Conservation (phyloP, 805 yeast genomes). For the Kodamaea kaohsiungensis region DNA sequence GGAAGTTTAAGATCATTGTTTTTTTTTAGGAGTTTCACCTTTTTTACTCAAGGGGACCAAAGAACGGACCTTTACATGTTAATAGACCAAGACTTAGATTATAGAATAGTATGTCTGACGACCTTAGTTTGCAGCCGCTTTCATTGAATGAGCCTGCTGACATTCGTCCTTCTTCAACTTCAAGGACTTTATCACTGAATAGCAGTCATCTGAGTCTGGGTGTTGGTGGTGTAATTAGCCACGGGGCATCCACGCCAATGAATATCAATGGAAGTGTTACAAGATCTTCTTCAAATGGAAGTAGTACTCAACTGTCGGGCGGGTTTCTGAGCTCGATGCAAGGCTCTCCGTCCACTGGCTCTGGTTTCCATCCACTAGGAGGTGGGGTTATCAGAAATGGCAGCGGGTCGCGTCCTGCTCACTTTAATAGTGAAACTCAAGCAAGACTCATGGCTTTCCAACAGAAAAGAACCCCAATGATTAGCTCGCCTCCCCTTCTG, state of each 20-base stretch:
- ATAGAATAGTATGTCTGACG: constrained; percentile 5
- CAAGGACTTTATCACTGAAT: not conserved
- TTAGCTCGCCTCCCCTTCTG: constrained; percentile 15
- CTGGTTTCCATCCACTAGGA: not conserved
- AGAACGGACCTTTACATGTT: not conserved
- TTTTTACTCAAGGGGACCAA: not conserved
- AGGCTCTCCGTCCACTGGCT: not conserved
- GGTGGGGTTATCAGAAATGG: not conserved
- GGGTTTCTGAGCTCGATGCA: not conserved
- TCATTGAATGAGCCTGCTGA: constrained; percentile 2
- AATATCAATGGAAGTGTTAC: not conserved
- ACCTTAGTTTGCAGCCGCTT: constrained; percentile 5
- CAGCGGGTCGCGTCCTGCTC: constrained; percentile 9
- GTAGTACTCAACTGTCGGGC: not conserved
- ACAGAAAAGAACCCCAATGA: constrained; percentile 55
- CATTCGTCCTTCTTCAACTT: not conserved
- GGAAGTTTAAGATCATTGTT: not conserved
- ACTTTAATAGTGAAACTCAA: constrained; percentile 64
- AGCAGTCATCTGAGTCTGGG: not conserved
- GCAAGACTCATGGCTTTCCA: constrained; percentile 88
- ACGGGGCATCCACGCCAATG: constrained; percentile 1
- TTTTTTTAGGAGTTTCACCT: not conserved
- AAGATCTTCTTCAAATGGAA: constrained; percentile 4
- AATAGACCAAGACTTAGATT: constrained; percentile 3
- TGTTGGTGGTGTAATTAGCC: not conserved